These are phyloP conservation scores for Nicotiana obtusifolia DNA, from an alignment of 257 asterid genomes.

Conservation along the genomic window DNA sequence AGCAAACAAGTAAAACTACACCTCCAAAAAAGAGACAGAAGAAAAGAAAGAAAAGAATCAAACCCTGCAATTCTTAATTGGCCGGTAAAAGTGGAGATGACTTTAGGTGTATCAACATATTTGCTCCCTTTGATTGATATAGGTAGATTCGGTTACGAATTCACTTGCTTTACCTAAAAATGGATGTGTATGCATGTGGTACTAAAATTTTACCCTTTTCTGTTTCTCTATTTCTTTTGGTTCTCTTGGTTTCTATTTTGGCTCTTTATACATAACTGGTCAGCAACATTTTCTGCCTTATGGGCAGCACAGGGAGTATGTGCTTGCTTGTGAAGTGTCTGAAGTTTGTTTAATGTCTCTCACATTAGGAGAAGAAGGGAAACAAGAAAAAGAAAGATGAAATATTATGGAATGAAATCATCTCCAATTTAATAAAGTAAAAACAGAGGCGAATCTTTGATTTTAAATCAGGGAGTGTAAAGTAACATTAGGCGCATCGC, in stretches of 20 bases:
- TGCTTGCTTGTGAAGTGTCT: background rate
- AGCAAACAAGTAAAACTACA: too few relatives aligned
- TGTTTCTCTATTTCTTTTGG: background rate
- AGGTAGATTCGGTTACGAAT: background rate
- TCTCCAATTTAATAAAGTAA: background rate
- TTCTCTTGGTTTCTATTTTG: background rate
- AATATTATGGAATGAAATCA: background rate
- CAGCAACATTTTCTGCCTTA: background rate
- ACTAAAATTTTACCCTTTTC: background rate
- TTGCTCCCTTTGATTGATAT: background rate
- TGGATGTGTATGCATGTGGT: background rate
- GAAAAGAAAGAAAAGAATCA: too few relatives aligned
- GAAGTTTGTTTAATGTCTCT: background rate
- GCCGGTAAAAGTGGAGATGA: background rate
- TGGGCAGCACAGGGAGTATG: background rate
- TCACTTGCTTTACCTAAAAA: background rate
- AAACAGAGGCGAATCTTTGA: background rate
- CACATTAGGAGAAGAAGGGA: background rate
- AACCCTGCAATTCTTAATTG: background rate
- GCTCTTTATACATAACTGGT: background rate
- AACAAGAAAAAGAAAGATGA: background rate
- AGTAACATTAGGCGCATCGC: background rate
- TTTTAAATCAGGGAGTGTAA: background rate
- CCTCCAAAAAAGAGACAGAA: too few relatives aligned
- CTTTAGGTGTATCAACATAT: background rate